Base-by-base conservation (phyloP, 2,329 filamentous ascomycete species). In the Neopestalotiopsis sp. region DNA sequence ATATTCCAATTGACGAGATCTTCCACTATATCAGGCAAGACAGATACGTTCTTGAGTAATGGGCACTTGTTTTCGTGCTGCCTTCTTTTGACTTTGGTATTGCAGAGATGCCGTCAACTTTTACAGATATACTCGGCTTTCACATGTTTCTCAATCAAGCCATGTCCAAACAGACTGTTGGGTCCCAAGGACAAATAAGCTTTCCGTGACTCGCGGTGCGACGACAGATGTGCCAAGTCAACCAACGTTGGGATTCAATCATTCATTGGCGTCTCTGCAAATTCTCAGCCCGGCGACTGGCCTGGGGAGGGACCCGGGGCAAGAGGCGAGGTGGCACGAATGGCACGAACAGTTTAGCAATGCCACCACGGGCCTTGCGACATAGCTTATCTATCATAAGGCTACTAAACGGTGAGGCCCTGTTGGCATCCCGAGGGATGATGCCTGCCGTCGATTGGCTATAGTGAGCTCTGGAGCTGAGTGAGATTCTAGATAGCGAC, bases 401-500 rank as follows among this genome's bases (percentile, higher is more conserved):
- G 45, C 45, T 52, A 52, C 24, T 38, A 52, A 17, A n/a, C 45
- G 45, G 45, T 52, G 45, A 52, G 45, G 20, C 45, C 45, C 45
- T 52, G 45, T 52, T 12, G 45, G 45, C 5, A 24, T 20, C n/a
- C 6, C 17, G n/a, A 52, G 45, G 45, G 45, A 52, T 52, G 45
- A 52, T 52, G 45, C 45, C 45, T 52, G 45, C 45, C n/a, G 45
- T 52, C 45, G 45, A 52, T 52, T 52, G 45, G 45, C 45, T 52
- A 24, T 52, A 52, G 45, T n/a, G 45, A 20, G n/a, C 45, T 5
- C 45, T 52, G 17, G 17, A 52, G 45, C 45, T n/a, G 17, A 52
- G 45, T 52, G 45, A 52, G 45, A 52, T 52, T 17, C 45, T 20
- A 20, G 45, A 52, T 20, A 52, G 17, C 20, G 45, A 17, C 45